phyloP scores from a whole-genome alignment of 768 basidiomycete species.

The Neoboletus magnificus region DNA sequence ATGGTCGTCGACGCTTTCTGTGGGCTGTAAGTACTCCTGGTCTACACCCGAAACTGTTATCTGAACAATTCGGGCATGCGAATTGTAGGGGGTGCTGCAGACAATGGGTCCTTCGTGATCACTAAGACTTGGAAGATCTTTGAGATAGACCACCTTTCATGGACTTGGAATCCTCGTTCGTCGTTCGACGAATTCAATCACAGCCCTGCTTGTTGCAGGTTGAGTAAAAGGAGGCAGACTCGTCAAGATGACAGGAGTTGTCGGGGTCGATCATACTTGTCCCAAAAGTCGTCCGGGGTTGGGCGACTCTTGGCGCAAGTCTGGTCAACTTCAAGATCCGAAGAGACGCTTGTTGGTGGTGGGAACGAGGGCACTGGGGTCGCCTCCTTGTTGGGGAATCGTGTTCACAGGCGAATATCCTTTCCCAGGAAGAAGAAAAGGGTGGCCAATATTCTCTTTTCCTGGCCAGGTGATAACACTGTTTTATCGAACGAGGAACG shows the following conservation, averaged over 20 bases:
- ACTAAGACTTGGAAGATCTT: no score
- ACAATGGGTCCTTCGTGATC: no score
- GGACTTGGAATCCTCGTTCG: no score
- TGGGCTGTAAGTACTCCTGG: no score
- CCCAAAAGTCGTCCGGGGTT: background rate
- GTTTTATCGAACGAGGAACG: background rate
- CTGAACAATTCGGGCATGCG: no score
- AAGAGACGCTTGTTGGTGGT: background rate
- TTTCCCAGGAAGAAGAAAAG: background rate
- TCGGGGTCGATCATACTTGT: background rate
- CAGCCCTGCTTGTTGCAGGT: background rate
- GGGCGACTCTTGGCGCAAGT: background rate
- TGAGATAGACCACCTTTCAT: no score
- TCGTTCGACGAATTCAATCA: background rate
- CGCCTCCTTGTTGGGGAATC: background rate
- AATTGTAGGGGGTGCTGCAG: no score
- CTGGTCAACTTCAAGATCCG: background rate
- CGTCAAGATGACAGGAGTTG: background rate
- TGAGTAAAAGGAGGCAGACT: background rate
- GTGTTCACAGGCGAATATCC: background rate
- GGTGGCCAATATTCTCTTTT: background rate
- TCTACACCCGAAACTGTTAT: no score
- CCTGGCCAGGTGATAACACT: background rate
- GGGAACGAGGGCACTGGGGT: background rate
- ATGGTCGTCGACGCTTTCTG: background rate